Conservation (phyloP, 2,329 filamentous ascomycete species). For the Ascochyta pisi region DNA sequence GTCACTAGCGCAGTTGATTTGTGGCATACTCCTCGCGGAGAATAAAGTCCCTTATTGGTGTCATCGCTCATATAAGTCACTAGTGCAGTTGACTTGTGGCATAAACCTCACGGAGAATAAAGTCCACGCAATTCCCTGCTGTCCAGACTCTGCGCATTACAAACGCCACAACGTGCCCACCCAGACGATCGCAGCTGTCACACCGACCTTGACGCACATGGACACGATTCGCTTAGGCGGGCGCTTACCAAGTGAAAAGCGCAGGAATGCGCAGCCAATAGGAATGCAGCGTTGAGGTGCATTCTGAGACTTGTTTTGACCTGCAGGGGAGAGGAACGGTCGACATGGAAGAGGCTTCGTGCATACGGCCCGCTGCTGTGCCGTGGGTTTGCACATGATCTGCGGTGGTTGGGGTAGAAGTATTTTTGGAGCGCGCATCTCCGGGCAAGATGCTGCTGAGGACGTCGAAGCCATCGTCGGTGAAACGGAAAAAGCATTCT, state of each 20-base stretch:
- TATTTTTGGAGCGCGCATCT: slow-evolving; percentile 14
- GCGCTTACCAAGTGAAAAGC: slow-evolving; percentile 11
- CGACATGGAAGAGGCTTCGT: slow-evolving; percentile 4
- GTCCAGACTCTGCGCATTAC: slow-evolving; percentile 1
- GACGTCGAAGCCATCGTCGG: neutral
- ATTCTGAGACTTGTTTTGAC: neutral
- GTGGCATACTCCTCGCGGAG: too few species aligned
- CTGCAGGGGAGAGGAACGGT: slow-evolving; percentile 9
- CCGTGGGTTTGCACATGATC: slow-evolving; percentile 16
- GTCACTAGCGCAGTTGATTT: too few species aligned
- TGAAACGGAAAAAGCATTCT: neutral
- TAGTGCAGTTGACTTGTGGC: neutral
- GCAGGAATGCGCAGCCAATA: slow-evolving; percentile 1
- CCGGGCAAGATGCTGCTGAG: neutral
- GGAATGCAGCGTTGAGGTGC: neutral
- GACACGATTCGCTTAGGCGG: slow-evolving; percentile 6
- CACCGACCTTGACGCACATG: slow-evolving; percentile 8
- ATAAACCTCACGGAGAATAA: slow-evolving; percentile 1
- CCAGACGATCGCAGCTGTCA: slow-evolving; percentile 2
- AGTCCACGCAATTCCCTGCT: neutral
- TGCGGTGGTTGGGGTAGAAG: slow-evolving; percentile 6
- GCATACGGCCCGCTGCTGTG: slow-evolving; percentile 18
- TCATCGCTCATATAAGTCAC: neutral
- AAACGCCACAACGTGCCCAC: slow-evolving; percentile 10
- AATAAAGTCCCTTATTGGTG: too few species aligned